Evolutionary conservation across 164 flowering plant species (phyloP).

Genomic region (Vitis labrusca): DNA sequence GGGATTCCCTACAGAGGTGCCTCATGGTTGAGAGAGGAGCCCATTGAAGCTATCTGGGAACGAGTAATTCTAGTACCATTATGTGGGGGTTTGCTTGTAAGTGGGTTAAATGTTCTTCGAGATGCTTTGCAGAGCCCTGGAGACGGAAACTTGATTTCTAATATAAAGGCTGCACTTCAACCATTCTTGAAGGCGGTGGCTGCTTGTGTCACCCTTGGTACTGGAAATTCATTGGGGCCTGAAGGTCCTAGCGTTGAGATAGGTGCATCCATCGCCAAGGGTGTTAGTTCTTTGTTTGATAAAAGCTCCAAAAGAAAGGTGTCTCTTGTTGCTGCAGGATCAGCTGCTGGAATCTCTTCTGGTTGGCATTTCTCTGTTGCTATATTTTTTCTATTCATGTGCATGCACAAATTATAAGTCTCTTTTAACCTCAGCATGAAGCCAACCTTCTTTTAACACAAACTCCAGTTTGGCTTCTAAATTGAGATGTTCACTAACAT

Average conservation of each 20-base stretch:
- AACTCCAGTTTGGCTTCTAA: too few relatives aligned
- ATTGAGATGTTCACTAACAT: too few relatives aligned
- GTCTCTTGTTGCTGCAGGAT: slow-evolving; percentile 88
- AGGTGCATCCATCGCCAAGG: slow-evolving; percentile 82
- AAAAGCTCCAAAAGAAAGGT: slow-evolving; percentile 42
- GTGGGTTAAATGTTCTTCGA: slow-evolving; percentile 49
- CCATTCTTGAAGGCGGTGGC: slow-evolving; percentile 76
- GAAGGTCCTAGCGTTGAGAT: slow-evolving; percentile 99
- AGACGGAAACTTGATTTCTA: slow-evolving; percentile 5
- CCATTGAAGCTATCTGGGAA: slow-evolving; percentile 54
- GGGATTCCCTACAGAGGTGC: slow-evolving; percentile 87
- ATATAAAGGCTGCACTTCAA: slow-evolving; percentile 39
- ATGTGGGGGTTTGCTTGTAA: slow-evolving; percentile 75
- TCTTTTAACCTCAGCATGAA: too few relatives aligned
- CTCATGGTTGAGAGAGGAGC: slow-evolving; percentile 84
- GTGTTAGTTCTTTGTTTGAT: slow-evolving; percentile 47
- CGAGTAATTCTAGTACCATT: slow-evolving; percentile 70
- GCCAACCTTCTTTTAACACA: too few relatives aligned
- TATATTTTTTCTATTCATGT: background rate
- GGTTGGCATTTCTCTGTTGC: slow-evolving; percentile 39
- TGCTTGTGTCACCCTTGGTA: slow-evolving; percentile 84
- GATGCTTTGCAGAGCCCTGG: slow-evolving; percentile 25
- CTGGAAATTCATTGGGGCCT: slow-evolving; percentile 93
- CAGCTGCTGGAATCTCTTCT: slow-evolving; percentile 94
- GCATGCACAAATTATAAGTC: background rate